These are phyloP conservation scores for Erodium chrysanthum DNA, from an alignment of 441 rosid species.

Conservation along the genomic window DNA sequence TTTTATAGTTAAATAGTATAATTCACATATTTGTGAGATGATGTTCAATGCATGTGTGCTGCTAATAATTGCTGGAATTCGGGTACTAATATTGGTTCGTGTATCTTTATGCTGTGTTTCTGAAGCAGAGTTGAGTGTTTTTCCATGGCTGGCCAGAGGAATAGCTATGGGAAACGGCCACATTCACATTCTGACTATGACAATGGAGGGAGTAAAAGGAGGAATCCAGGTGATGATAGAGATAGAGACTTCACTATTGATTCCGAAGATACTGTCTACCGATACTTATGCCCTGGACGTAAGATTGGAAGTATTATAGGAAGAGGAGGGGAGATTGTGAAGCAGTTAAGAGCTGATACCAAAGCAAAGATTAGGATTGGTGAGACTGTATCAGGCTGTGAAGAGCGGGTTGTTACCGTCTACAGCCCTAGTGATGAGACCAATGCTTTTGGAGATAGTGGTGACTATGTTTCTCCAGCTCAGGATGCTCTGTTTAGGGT, in stretches of 20 bases:
- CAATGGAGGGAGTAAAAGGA: slow-evolving; percentile 58
- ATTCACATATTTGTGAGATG: background rate
- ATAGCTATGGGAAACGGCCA: slow-evolving; percentile 67
- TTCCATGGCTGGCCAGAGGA: slow-evolving; percentile 68
- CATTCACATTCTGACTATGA: slow-evolving; percentile 67
- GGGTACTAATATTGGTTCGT: background rate
- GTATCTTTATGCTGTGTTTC: background rate
- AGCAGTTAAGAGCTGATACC: slow-evolving; percentile 76
- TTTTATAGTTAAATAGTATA: background rate
- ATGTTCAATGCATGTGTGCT: background rate
- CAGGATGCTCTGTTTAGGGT: slow-evolving; percentile 87
- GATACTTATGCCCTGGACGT: slow-evolving; percentile 71
- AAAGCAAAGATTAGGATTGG: slow-evolving; percentile 82
- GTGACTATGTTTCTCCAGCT: slow-evolving; percentile 55
- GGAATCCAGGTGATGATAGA: slow-evolving; percentile 60
- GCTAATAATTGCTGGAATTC: background rate
- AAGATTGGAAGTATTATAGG: slow-evolving; percentile 95
- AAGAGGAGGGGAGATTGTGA: slow-evolving; percentile 85
- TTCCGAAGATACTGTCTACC: slow-evolving; percentile 61
- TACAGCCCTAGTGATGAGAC: slow-evolving; percentile 83
- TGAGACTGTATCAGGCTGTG: slow-evolving; percentile 64
- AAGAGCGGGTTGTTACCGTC: slow-evolving; percentile 86
- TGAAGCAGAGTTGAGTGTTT: background rate
- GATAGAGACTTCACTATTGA: slow-evolving; percentile 58
- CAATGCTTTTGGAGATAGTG: slow-evolving; percentile 52